phyloP scores from a whole-genome alignment of 352 stramenopile species.

The Phytopythium montanum region DNA sequence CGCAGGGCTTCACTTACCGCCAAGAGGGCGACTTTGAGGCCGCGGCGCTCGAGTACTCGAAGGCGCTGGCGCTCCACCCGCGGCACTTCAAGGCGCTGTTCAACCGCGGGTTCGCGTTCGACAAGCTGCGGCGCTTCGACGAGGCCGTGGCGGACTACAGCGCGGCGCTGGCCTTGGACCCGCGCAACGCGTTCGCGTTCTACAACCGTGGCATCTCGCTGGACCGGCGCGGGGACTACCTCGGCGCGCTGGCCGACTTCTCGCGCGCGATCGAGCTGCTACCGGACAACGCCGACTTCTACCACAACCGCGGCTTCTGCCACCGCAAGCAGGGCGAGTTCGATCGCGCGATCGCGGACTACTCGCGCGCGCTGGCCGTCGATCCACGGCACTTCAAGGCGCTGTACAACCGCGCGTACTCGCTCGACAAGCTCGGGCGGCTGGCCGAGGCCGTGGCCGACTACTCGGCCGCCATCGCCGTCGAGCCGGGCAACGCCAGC shows the following conservation, averaged over 20 bases:
- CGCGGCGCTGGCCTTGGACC: slow-evolving; percentile 60
- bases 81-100: slow-evolving; percentile 88
- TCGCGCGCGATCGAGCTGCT: slow-evolving; percentile 73
- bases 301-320: slow-evolving; percentile 83
- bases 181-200: slow-evolving; percentile 67
- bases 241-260: slow-evolving; percentile 80
- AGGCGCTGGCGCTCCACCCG: slow-evolving; percentile 67
- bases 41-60: slow-evolving; percentile 75
- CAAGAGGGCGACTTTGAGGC: slow-evolving; percentile 81
- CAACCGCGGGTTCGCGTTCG: slow-evolving; percentile 84
- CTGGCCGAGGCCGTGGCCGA: slow-evolving; percentile 65
- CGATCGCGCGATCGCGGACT: slow-evolving; percentile 74
- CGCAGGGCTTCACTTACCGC: slow-evolving; percentile 60
- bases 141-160: slow-evolving; percentile 77
- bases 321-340: slow-evolving; percentile 81
- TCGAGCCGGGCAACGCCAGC: slow-evolving; percentile 76
- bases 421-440: slow-evolving; percentile 73
- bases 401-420: slow-evolving; percentile 88
- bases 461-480: slow-evolving; percentile 65
- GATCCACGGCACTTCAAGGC: slow-evolving; percentile 86
- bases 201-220: slow-evolving; percentile 87
- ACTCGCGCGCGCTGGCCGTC: slow-evolving; percentile 63
- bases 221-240: slow-evolving; percentile 81
- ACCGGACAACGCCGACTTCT: slow-evolving; percentile 72
- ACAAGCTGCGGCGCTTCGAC: slow-evolving; percentile 81